These are phyloP conservation scores for Infundibulicybe gibba DNA, from an alignment of 768 basidiomycete genomes.

Conservation along the genomic window DNA sequence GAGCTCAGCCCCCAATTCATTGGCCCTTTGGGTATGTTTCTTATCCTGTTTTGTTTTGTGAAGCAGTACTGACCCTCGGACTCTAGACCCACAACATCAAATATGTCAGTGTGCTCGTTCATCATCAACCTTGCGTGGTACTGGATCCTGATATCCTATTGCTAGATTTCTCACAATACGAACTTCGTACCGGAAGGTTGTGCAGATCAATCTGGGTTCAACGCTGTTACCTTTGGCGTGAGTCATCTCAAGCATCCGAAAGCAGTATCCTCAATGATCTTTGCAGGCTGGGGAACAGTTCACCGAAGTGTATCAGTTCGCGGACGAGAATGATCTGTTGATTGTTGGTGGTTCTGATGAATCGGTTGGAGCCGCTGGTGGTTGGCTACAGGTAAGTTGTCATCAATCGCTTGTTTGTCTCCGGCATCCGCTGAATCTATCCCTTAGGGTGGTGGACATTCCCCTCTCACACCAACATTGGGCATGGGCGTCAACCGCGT, in stretches of 20 bases:
- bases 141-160: background rate
- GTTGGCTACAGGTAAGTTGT: conserved; percentile 31
- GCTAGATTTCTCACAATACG: conserved; percentile 30
- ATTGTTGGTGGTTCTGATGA: conserved; percentile 41
- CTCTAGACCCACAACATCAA: conserved; percentile 37
- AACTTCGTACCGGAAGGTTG: conserved; percentile 34
- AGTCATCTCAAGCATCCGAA: too few relatives aligned
- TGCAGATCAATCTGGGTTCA: conserved; percentile 7
- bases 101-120: conserved; percentile 17
- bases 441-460: conserved; percentile 38
- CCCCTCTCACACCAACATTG: conserved; percentile 39
- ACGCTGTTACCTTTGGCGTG: too few relatives aligned
- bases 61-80: background rate
- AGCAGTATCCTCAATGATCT: too few relatives aligned
- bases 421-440: background rate
- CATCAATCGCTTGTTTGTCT: background rate
- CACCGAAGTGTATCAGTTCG: conserved; percentile 39
- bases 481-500: conserved; percentile 44
- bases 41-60: background rate
- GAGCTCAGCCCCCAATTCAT: conserved; percentile 38
- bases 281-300: conserved; percentile 42
- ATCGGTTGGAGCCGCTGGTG: conserved; percentile 38
- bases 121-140: background rate
- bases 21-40: conserved; percentile 40
- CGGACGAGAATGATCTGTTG: conserved; percentile 38